Evolutionary conservation across 306 rosid species (phyloP).

Genomic region (Lathyrus oleraceus): DNA sequence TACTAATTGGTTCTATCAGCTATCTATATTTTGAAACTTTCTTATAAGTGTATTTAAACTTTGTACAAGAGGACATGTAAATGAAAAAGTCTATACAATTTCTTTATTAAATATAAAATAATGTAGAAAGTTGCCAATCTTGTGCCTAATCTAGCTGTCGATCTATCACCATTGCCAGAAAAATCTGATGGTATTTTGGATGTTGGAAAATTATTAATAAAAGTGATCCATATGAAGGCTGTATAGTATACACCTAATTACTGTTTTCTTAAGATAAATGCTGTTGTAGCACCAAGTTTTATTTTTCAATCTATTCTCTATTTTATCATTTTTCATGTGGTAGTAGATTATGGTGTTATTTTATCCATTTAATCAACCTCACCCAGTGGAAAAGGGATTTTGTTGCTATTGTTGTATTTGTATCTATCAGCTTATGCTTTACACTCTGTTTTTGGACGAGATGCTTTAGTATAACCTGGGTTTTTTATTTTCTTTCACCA

Average conservation of each 20-base stretch:
- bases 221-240: background rate
- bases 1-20: too few species aligned
- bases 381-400: background rate
- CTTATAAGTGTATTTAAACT: background rate
- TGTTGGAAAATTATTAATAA: background rate
- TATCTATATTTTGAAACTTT: background rate
- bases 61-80: background rate
- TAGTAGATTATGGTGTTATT: background rate
- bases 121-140: background rate
- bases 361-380: background rate
- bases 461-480: background rate
- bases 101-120: background rate
- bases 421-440: background rate
- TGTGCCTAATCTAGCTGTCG: background rate
- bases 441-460: background rate
- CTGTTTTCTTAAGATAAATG: conserved; percentile 2
- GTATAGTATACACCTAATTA: conserved; percentile 11
- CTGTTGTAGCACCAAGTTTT: background rate
- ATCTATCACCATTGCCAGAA: background rate
- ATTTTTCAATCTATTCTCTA: background rate
- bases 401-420: background rate
- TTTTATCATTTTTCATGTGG: background rate
- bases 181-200: background rate
- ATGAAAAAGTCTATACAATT: background rate
- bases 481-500: background rate